Base-by-base conservation (phyloP, 371 early-diverging fungal genomes). In the Rhizopus stolonifer region DNA sequence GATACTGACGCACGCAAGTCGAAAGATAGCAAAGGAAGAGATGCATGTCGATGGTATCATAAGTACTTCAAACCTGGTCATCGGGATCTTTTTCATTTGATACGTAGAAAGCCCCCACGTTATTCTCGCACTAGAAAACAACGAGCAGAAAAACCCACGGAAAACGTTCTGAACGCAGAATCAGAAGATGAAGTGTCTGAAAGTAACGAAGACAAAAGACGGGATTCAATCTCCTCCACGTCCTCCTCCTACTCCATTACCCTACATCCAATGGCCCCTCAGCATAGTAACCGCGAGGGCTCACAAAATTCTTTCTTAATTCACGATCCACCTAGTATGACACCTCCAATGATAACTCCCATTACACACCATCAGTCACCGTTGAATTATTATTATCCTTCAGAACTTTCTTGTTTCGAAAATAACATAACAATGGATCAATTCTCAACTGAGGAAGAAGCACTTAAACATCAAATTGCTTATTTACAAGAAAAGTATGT, bases 1-100 rank as follows among this genome's bases (percentile, higher is more conserved):
- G 77, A 71, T 25, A 71, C 77, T 23, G 77, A 77, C 45, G 77
- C 74, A 13, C 67, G 77, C 6, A 77, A 77, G 65, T 77, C 71
- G 31, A 77, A 77, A 58, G 74, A 72, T 43, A 65, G 59, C 23
- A 69, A 64, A 46, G 72, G 65, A 24, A 74, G 67, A 45, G 69
- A 74, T 21, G 61, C 70, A 6, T 77, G 77, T 47, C 62, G 74
- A 31, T 77, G 74, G 69, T 65, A 73, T 39, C 77, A 77, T 52
- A 47, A 57, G 8, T 58, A 77, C 46, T 77, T 77, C 39, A 61
- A 65, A 13, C 77, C 74, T 29, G 64, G 65, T 1, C 44, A 71
- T 32, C 65, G 61, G 21, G 77, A 77, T 47, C 52, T 77, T 26
- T 66, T 74, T 40, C 66, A 71, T 47, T 53, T 72, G 36, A 77